Evolutionary conservation across 768 basidiomycete genomes (phyloP).

Genomic region (Galerina sulciceps): DNA sequence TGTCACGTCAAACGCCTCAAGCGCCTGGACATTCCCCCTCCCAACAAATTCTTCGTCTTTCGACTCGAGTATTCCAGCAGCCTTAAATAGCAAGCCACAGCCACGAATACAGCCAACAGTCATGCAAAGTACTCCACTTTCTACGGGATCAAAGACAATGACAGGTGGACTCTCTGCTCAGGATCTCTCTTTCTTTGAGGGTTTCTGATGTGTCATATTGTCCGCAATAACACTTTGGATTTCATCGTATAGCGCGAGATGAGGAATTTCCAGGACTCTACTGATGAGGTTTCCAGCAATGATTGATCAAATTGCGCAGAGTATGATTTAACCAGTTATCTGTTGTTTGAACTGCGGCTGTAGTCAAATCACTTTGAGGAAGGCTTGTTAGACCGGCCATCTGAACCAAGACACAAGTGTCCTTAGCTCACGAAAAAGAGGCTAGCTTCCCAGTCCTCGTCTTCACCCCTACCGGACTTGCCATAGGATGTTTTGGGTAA

Average conservation of each 20-base stretch:
- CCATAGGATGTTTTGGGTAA: no score
- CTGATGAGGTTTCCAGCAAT: no score
- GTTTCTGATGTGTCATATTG: constrained; percentile 32
- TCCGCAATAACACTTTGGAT: neutral
- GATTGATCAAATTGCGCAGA: no score
- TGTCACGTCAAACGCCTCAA: neutral
- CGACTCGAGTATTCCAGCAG: neutral
- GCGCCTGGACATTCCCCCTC: constrained; percentile 7
- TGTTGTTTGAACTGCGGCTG: no score
- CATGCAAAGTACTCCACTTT: constrained; percentile 19
- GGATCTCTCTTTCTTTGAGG: constrained; percentile 89
- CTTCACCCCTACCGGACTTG: no score
- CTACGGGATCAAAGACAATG: constrained; percentile 21
- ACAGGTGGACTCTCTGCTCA: constrained; percentile 74
- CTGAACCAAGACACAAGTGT: no score
- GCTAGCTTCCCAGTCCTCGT: no score
- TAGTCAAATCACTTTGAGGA: no score
- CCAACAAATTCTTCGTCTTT: constrained; percentile 6
- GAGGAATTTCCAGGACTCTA: no score
- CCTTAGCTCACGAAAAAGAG: no score
- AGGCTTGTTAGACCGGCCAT: no score
- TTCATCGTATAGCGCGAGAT: neutral
- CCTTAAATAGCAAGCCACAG: neutral
- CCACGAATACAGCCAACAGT: constrained; percentile 1
- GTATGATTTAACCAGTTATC: no score